Percentiles rank a stretch among this genome's conserved stretches.
Conservation (phyloP, 192 early-diverging fungal species). For the Chytriomyces hyalinus region DNA sequence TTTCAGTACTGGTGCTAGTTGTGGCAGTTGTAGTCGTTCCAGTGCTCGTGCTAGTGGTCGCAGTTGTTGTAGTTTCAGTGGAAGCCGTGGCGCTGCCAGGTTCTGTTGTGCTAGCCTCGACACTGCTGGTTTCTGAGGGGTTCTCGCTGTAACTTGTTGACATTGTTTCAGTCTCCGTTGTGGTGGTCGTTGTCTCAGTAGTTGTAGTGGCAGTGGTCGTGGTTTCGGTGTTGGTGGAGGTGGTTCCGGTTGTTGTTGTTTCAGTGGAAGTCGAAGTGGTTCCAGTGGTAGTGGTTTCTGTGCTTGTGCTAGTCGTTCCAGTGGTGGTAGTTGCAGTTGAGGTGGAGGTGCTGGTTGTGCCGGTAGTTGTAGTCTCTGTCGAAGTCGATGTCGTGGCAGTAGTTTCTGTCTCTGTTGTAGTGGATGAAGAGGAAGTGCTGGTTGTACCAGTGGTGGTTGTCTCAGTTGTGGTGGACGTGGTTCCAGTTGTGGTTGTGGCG, state of each 20-base stretch:
- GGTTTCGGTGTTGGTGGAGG: slow-evolving; percentile 1
- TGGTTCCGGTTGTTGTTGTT: slow-evolving; percentile 3
- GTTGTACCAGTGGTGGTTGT: not conserved
- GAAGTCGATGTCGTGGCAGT: not conserved
- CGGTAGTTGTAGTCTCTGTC: slow-evolving; percentile 16
- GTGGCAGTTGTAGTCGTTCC: slow-evolving; percentile 1
- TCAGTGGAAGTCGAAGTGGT: not conserved
- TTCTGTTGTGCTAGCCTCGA: not conserved
- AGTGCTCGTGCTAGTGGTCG: not conserved
- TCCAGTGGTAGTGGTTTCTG: slow-evolving; percentile 12
- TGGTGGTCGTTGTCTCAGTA: slow-evolving; percentile 2
- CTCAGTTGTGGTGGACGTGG: not conserved
- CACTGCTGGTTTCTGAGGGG: not conserved
- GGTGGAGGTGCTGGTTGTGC: slow-evolving; percentile 7
- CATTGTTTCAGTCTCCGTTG: not conserved
- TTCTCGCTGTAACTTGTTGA: not conserved
- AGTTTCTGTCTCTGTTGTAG: not conserved
- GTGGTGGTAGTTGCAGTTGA: slow-evolving; percentile 11
- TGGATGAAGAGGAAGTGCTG: not conserved
- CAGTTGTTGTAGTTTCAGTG: not conserved
- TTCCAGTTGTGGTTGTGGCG: not conserved
- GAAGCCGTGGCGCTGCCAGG: not conserved
- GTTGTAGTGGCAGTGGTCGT: slow-evolving; percentile 11
- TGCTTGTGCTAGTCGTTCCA: not conserved
- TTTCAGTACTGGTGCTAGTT: not conserved